These are phyloP conservation scores for Dysphania ambrosioides DNA, from an alignment of 148 eudicot genomes.

Conservation along the genomic window DNA sequence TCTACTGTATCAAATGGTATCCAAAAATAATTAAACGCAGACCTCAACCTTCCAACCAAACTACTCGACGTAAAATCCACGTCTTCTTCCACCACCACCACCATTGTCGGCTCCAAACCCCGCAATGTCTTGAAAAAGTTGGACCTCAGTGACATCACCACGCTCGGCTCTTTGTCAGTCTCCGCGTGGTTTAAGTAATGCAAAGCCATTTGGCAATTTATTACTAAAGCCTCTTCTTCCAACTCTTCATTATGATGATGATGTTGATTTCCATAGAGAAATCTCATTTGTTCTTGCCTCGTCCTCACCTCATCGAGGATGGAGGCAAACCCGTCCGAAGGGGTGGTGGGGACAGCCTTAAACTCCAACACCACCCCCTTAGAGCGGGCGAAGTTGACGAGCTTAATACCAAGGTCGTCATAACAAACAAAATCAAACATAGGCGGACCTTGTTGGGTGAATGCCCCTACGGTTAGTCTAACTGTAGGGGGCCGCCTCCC, in stretches of 20 bases:
- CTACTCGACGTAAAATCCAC: constrained; percentile 60
- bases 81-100: constrained; percentile 73
- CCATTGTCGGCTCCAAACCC: constrained; percentile 49
- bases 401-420: constrained; percentile 59
- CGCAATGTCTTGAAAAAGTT: constrained; percentile 57
- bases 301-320: constrained; percentile 49
- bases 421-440: constrained; percentile 57
- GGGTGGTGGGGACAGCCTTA: constrained; percentile 49
- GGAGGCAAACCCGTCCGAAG: constrained; percentile 63
- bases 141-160: constrained; percentile 23
- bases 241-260: not conserved
- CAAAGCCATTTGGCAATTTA: constrained; percentile 85
- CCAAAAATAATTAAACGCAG: constrained; percentile 82
- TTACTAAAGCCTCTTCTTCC: constrained; percentile 36
- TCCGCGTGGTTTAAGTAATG: constrained; percentile 57
- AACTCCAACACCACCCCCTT: constrained; percentile 63
- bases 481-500: constrained; percentile 40
- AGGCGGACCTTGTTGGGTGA: constrained; percentile 57
- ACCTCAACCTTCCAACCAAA: constrained; percentile 53
- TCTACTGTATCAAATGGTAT: constrained; percentile 90
- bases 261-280: constrained; percentile 9
- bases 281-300: constrained; percentile 9
- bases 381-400: constrained; percentile 63
- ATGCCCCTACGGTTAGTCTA: constrained; percentile 71
- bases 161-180: not conserved